A percentile compares a stretch with the other conserved stretches of the same genome.
These are phyloP conservation scores for Exophiala bonariae DNA, from an alignment of 2,329 filamentous ascomycete genomes.

Conservation along the genomic window DNA sequence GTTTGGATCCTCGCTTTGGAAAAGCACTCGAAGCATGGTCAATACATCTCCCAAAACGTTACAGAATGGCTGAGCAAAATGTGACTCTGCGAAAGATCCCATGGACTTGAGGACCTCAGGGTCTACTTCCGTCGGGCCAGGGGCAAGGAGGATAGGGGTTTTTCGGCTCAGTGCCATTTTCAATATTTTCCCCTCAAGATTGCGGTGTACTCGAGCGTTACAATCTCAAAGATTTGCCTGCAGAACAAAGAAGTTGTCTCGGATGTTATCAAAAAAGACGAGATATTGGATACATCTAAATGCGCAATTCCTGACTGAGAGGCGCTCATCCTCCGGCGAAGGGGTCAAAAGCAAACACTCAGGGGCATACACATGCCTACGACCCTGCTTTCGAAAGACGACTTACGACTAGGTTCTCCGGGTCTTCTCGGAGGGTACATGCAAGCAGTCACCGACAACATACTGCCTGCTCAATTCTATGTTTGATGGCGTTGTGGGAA, in stretches of 20 bases:
- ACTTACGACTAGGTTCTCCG: slow-evolving; percentile 3
- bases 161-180: slow-evolving; percentile 7
- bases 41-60: slow-evolving; percentile 86
- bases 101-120: slow-evolving; percentile 10
- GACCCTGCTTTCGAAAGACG: not conserved
- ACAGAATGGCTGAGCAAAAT: slow-evolving; percentile 86
- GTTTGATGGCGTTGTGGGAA: slow-evolving; percentile 3
- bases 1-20: slow-evolving; percentile 78
- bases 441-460: too few species aligned
- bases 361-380: not conserved
- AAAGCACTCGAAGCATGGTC: slow-evolving; percentile 83
- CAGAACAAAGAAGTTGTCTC: too few species aligned
- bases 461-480: too few species aligned
- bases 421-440: slow-evolving; percentile 3
- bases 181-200: not conserved
- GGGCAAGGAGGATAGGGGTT: slow-evolving; percentile 76
- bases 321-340: too few species aligned
- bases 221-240: not conserved
- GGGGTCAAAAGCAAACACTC: too few species aligned
- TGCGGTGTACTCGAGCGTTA: too few species aligned
- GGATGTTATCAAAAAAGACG: too few species aligned
- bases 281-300: too few species aligned
- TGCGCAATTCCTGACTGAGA: too few species aligned
- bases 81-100: slow-evolving; percentile 63
- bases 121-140: slow-evolving; percentile 61